Conservation (phyloP, 139 green algal species). For the Chlamydomonas sp. region DNA sequence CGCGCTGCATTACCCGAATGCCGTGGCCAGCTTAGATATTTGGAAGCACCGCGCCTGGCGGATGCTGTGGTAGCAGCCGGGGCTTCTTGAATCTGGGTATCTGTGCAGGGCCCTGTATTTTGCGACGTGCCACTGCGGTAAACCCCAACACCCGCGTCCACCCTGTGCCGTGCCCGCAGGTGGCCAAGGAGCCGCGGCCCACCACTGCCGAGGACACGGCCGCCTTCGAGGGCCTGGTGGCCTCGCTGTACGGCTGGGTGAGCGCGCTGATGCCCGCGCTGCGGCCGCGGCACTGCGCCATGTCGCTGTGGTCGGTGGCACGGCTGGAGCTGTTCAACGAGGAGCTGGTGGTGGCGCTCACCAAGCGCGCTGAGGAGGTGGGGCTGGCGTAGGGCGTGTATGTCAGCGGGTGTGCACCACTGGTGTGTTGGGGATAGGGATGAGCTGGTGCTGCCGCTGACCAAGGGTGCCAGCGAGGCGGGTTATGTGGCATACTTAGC, state of each 20-base stretch:
- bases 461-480: too few relatives aligned
- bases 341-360: conserved; percentile 32
- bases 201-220: background rate
- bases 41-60: too few relatives aligned
- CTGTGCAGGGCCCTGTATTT: too few relatives aligned
- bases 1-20: too few relatives aligned
- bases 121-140: too few relatives aligned
- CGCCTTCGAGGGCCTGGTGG: conserved; percentile 34
- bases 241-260: conserved; percentile 40
- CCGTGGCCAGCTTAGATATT: too few relatives aligned
- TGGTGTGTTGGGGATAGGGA: background rate
- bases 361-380: background rate
- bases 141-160: too few relatives aligned
- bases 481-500: too few relatives aligned
- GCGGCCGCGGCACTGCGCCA: conserved; percentile 27
- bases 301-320: conserved; percentile 25
- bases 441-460: too few relatives aligned
- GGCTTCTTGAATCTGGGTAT: too few relatives aligned
- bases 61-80: too few relatives aligned
- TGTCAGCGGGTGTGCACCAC: background rate
- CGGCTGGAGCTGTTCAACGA: conserved; percentile 47
- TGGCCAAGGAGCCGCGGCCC: background rate
- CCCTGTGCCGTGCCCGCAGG: background rate
- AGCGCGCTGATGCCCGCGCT: background rate
- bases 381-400: background rate